Percentiles rank a stretch among this genome's conserved stretches.
Conservation (phyloP, 1,284 basidiomycete genomes). For the Inonotus hispidus region DNA sequence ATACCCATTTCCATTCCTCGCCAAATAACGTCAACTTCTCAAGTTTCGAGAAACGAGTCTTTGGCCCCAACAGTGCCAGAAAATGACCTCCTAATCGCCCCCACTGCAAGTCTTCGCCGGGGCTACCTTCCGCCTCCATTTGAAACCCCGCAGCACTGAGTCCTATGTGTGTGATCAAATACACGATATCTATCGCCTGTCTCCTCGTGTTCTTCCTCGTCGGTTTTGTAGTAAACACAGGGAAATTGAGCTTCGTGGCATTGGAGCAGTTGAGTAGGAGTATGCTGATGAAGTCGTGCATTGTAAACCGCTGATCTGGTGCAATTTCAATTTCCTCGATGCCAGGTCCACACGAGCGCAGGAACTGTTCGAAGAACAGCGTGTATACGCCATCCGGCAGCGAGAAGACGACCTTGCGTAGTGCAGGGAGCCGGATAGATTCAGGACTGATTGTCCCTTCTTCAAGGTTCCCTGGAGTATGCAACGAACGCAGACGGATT, state of each 20-base stretch:
- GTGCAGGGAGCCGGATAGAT: conserved; percentile 5
- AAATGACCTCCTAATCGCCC: neutral
- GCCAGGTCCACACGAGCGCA: neutral
- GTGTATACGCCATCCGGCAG: conserved; percentile 2
- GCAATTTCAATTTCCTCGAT: conserved; percentile 3
- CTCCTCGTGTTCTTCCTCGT: conserved; percentile 3
- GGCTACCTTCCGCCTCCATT: neutral
- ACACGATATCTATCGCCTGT: neutral
- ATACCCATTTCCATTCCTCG: conserved; percentile 1
- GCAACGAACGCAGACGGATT: neutral
- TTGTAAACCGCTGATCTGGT: neutral
- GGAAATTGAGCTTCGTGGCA: neutral
- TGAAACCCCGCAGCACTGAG: neutral
- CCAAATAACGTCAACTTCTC: neutral
- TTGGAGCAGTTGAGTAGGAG: conserved; percentile 2
- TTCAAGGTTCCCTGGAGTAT: conserved; percentile 1
- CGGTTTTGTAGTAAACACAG: conserved; percentile 1
- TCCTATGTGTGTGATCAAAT: neutral
- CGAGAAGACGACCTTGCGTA: neutral
- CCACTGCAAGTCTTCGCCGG: neutral
- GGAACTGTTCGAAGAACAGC: conserved; percentile 6
- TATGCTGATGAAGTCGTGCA: neutral
- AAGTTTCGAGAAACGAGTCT: neutral
- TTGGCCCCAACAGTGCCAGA: neutral
- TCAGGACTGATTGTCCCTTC: neutral